Conservation (phyloP, 2,329 filamentous ascomycete genomes). For the Xylariomycetidae sp. region DNA sequence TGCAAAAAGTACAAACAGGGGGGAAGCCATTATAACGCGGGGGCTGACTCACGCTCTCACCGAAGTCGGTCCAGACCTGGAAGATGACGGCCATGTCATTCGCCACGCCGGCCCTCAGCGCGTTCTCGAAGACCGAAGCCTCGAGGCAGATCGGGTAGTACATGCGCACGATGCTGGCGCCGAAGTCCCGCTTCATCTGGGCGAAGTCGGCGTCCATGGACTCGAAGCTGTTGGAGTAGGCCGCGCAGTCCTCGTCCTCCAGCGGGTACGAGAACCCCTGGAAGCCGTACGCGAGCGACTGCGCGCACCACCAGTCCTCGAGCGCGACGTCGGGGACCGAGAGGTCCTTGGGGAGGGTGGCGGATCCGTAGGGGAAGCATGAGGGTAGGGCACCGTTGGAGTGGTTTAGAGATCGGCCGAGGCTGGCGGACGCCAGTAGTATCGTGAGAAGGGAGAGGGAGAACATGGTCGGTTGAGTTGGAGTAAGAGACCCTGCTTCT, state of each 20-base stretch:
- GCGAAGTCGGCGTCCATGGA: constrained; percentile 6
- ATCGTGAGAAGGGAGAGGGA: not conserved
- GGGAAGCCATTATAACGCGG: too few species aligned
- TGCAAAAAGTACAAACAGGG: too few species aligned
- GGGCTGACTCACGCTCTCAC: constrained; percentile 1
- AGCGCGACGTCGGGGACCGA: constrained; percentile 1
- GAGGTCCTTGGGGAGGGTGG: constrained; percentile 3
- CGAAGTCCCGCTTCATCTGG: constrained; percentile 6
- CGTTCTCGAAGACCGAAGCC: constrained; percentile 5
- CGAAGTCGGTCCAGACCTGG: constrained; percentile 7
- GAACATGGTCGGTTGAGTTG: too few species aligned
- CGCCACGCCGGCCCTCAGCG: constrained; percentile 4
- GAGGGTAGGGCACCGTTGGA: not conserved
- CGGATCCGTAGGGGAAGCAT: constrained; percentile 4
- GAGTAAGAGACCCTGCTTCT: too few species aligned
- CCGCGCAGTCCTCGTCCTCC: constrained; percentile 2
- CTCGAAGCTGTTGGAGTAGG: constrained; percentile 6
- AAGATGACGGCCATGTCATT: constrained; percentile 8
- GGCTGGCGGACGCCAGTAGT: not conserved
- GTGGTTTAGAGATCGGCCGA: not conserved
- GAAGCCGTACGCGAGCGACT: constrained; percentile 6
- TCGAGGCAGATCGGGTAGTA: constrained; percentile 7
- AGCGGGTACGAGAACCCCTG: constrained; percentile 6
- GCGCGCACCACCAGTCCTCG: constrained; percentile 4
- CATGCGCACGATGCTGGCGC: constrained; percentile 6